These are phyloP conservation scores for Saccharomyces pastorianus DNA, from an alignment of 1,139 yeast species.

Conservation along the genomic window DNA sequence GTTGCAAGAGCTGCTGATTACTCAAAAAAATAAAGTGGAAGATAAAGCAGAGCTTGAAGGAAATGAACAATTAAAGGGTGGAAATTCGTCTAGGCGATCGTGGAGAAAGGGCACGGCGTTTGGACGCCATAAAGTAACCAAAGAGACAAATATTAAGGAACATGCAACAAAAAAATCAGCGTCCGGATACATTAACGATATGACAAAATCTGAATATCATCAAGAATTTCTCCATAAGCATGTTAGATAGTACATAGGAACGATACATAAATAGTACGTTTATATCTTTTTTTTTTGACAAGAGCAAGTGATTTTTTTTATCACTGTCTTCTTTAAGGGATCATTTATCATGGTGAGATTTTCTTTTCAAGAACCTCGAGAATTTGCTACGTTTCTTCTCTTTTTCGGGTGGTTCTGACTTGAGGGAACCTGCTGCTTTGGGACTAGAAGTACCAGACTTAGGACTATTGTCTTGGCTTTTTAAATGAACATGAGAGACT, in stretches of 20 bases:
- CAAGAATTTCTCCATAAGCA: constrained; percentile 61
- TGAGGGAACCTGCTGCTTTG: constrained; percentile 6
- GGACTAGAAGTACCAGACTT: constrained; percentile 9
- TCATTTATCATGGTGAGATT: not conserved
- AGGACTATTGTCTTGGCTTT: constrained; percentile 14
- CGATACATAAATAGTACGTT: not conserved
- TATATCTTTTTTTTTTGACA: not conserved
- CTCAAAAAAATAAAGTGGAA: constrained; percentile 40
- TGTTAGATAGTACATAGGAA: constrained; percentile 35
- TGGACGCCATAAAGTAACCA: constrained; percentile 31
- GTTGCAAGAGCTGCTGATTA: constrained; percentile 46
- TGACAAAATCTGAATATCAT: constrained; percentile 63
- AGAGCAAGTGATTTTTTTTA: not conserved
- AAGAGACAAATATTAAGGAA: constrained; percentile 32
- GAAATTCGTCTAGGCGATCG: constrained; percentile 31
- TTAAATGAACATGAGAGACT: constrained; percentile 23
- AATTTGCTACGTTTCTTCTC: constrained; percentile 29
- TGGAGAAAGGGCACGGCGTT: constrained; percentile 54
- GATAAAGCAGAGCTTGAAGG: constrained; percentile 30
- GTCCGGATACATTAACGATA: constrained; percentile 50
- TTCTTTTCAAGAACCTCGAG: constrained; percentile 11
- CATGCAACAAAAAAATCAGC: constrained; percentile 15
- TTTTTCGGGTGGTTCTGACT: constrained; percentile 13
- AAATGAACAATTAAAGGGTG: constrained; percentile 36
- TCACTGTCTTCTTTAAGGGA: not conserved